Conservation (phyloP, 345 rosid genomes). For the Citrus sinensis region DNA sequence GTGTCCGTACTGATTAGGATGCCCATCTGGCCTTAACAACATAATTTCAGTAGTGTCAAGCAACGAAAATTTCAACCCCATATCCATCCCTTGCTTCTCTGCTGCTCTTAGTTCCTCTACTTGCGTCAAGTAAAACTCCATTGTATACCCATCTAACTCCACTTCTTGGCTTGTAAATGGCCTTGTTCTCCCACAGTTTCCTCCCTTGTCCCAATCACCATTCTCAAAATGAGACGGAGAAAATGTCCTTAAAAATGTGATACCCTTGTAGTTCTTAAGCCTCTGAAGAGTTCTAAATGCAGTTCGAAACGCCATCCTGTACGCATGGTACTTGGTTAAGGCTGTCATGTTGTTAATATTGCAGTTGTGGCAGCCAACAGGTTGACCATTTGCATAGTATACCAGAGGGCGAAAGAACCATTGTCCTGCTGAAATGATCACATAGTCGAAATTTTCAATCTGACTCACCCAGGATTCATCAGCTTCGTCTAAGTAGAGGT, state of each 20-base stretch:
- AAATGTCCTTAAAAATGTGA: conserved; percentile 45
- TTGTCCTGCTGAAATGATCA: conserved; percentile 52
- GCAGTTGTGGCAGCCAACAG: conserved; percentile 46
- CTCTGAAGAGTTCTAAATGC: conserved; percentile 40
- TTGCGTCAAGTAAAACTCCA: conserved; percentile 44
- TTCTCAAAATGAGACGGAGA: conserved; percentile 64
- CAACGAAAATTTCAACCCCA: conserved; percentile 34
- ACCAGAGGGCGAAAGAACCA: conserved; percentile 56
- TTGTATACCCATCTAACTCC: conserved; percentile 37
- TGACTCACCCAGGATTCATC: conserved; percentile 43
- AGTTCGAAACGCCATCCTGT: conserved; percentile 57
- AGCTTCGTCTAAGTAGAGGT: conserved; percentile 45
- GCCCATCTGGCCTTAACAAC: conserved; percentile 67
- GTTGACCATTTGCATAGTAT: conserved; percentile 28
- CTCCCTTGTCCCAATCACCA: conserved; percentile 69
- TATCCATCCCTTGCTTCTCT: conserved; percentile 35
- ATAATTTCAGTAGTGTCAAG: conserved; percentile 48
- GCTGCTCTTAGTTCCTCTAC: conserved; percentile 39
- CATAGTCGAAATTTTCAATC: conserved; percentile 39
- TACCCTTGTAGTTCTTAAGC: conserved; percentile 33
- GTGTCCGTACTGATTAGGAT: conserved; percentile 41
- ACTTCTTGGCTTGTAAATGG: conserved; percentile 43
- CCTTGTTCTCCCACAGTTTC: conserved; percentile 53
- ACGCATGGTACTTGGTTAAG: conserved; percentile 39
- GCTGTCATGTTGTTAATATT: conserved; percentile 25